A percentile compares a stretch with the other conserved stretches of the same genome.
phyloP scores from a whole-genome alignment of 1,139 yeast genomes.

The Scheffersomyces titani region DNA sequence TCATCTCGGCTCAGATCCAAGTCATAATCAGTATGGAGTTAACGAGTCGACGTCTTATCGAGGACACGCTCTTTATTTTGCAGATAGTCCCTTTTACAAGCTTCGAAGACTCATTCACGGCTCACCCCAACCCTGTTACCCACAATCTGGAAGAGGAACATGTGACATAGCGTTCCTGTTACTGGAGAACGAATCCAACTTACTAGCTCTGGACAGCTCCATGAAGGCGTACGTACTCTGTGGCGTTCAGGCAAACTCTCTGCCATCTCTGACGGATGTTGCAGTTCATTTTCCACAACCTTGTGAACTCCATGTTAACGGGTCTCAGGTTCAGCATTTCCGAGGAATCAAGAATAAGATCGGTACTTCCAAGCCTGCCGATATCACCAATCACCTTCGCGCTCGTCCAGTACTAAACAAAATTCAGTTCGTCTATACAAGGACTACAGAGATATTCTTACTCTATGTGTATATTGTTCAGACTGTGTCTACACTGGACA shows the following conservation, averaged over 20 bases:
- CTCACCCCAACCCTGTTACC: conserved; percentile 41
- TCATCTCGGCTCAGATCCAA: neutral
- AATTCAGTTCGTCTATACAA: conserved; percentile 55
- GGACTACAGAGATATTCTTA: conserved; percentile 44
- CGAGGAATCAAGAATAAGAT: conserved; percentile 62
- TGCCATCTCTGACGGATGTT: conserved; percentile 34
- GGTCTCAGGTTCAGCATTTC: conserved; percentile 45
- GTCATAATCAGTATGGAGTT: neutral
- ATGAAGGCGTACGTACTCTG: conserved; percentile 47
- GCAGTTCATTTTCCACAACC: conserved; percentile 60
- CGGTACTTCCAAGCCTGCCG: conserved; percentile 70
- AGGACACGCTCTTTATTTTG: conserved; percentile 46
- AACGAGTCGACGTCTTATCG: conserved; percentile 20
- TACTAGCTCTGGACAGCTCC: conserved; percentile 25
- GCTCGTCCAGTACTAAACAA: conserved; percentile 32
- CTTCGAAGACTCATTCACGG: conserved; percentile 46
- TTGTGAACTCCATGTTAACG: conserved; percentile 56
- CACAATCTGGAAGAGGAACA: conserved; percentile 31
- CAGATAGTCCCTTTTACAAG: conserved; percentile 53
- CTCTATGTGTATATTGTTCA: conserved; percentile 57
- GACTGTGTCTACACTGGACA: conserved; percentile 38
- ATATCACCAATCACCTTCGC: conserved; percentile 50
- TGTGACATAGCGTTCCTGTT: conserved; percentile 40
- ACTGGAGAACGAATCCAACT: conserved; percentile 33
- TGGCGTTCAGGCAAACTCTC: conserved; percentile 34